Conservation (phyloP, 176 grass and related monocot genomes). For the Zoysia japonica region DNA sequence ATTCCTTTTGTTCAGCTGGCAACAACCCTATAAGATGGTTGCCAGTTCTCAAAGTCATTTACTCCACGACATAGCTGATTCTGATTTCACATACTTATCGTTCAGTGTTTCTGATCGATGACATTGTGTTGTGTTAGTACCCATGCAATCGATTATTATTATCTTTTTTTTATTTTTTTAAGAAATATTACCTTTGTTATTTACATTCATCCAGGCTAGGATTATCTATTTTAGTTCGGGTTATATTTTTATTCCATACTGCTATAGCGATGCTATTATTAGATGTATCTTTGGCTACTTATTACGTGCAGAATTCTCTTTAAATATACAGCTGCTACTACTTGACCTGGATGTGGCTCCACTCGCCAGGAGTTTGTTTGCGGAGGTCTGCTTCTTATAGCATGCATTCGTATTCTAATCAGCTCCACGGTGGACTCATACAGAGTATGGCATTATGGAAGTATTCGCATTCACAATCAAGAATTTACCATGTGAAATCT, state of each 20-base stretch:
- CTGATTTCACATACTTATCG: neutral
- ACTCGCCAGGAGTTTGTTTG: slow-evolving; percentile 39
- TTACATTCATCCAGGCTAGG: neutral
- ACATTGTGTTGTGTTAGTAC: neutral
- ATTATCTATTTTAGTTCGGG: neutral
- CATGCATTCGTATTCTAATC: slow-evolving; percentile 41
- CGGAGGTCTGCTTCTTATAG: slow-evolving; percentile 35
- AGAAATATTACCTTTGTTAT: too few relatives aligned
- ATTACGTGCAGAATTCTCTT: neutral
- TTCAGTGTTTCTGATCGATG: neutral
- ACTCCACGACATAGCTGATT: neutral
- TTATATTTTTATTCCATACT: neutral
- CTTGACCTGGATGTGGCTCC: slow-evolving; percentile 45
- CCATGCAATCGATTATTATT: neutral
- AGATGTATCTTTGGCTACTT: neutral
- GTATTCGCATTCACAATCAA: slow-evolving; percentile 22
- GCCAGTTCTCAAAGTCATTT: neutral
- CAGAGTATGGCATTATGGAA: slow-evolving; percentile 40
- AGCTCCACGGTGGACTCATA: slow-evolving; percentile 42
- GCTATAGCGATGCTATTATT: neutral
- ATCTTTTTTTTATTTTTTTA: neutral
- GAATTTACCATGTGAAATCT: slow-evolving; percentile 12
- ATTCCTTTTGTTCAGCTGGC: neutral
- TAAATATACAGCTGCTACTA: slow-evolving; percentile 7
- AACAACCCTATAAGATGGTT: neutral